Conservation (phyloP, 352 stramenopile species). For the Achlya hypogyna region DNA sequence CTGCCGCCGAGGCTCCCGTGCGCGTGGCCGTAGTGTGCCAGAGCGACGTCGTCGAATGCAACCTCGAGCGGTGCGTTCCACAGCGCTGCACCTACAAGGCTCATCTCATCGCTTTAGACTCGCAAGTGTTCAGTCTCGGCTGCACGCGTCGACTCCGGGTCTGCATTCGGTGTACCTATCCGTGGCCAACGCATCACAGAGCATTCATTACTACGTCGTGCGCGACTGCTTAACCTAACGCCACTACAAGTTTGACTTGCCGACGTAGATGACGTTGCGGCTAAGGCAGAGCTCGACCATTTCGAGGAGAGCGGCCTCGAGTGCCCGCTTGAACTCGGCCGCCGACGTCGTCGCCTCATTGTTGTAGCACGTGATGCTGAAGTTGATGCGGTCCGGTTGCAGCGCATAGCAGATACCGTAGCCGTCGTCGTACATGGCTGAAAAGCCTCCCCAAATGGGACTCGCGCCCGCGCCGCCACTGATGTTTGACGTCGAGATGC, state of each 20-base stretch:
- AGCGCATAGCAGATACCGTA: constrained; percentile 95
- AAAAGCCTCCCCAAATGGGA: constrained; percentile 96
- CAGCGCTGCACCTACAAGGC: background rate
- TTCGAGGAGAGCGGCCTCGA: constrained; percentile 92
- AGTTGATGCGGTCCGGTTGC: constrained; percentile 90
- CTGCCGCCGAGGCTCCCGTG: background rate
- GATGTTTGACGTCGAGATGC: constrained; percentile 94
- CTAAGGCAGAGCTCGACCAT: constrained; percentile 90
- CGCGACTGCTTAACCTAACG: constrained; percentile 8
- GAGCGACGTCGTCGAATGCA: background rate
- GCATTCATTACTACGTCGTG: constrained; percentile 14
- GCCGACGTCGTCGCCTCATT: constrained; percentile 72
- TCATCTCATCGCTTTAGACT: background rate
- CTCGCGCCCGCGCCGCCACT: constrained; percentile 84
- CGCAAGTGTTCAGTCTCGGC: background rate
- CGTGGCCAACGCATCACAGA: background rate
- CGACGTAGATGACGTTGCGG: constrained; percentile 85
- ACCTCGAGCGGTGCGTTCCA: background rate
- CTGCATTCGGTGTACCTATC: background rate
- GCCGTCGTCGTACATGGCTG: constrained; percentile 90
- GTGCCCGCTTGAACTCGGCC: constrained; percentile 76
- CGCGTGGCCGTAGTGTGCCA: background rate
- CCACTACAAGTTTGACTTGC: constrained; percentile 72
- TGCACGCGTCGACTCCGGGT: background rate
- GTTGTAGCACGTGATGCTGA: constrained; percentile 91